Evolutionary conservation across 2,329 filamentous ascomycete species (phyloP).

Genomic region (Aspergillus sp.): DNA sequence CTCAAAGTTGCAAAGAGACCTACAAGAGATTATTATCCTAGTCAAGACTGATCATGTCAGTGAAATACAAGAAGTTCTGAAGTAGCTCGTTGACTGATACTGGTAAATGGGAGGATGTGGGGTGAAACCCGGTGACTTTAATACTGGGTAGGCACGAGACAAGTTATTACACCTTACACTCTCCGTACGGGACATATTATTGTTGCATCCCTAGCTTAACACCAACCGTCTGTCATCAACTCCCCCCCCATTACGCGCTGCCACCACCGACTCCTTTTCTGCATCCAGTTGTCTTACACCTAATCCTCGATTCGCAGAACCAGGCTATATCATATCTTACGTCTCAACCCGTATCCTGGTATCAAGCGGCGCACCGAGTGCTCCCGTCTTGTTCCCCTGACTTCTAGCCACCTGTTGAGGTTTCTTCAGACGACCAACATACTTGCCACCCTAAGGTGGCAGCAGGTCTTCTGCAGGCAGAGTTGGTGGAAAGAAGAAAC

Average conservation of each 20-base stretch:
- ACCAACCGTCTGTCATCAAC: conserved; percentile 9
- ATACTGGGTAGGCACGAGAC: neutral
- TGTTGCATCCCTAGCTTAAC: conserved; percentile 16
- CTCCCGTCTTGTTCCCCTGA: conserved; percentile 5
- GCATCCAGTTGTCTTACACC: neutral
- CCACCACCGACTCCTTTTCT: conserved; percentile 10
- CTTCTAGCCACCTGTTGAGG: neutral
- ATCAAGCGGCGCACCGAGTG: neutral
- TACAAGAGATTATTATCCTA: neutral
- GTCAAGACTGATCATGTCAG: no score
- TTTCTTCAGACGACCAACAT: conserved; percentile 2
- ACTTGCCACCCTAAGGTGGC: conserved; percentile 16
- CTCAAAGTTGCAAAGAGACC: neutral
- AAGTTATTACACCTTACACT: neutral
- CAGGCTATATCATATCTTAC: neutral
- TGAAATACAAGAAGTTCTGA: neutral
- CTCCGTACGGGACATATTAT: conserved; percentile 4
- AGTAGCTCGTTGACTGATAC: neutral
- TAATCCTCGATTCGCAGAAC: neutral
- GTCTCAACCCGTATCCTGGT: neutral
- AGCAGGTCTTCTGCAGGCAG: conserved; percentile 10
- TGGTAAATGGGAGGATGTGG: neutral
- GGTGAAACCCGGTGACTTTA: neutral
- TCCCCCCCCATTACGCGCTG: neutral
- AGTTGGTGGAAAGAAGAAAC: conserved; percentile 1